Evolutionary conservation across 768 basidiomycete species (phyloP).

Genomic region (Boletus fagicola): DNA sequence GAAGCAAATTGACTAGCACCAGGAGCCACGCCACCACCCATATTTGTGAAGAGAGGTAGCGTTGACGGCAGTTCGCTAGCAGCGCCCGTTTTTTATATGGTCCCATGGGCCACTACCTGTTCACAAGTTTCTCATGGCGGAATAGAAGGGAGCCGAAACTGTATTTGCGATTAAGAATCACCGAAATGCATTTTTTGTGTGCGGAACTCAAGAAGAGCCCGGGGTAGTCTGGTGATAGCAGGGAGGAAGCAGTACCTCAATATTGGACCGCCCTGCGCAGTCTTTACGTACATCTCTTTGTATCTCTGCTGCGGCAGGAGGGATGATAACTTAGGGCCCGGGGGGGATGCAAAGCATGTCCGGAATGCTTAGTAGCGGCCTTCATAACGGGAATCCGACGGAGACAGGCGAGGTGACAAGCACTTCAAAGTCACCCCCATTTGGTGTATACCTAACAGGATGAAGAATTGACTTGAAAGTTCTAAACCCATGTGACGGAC

Average conservation of each 20-base stretch:
- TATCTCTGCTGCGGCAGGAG: neutral
- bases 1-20: slow-evolving; percentile 34
- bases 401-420: neutral
- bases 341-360: neutral
- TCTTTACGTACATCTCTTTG: neutral
- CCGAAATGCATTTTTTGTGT: neutral
- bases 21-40: slow-evolving; percentile 45
- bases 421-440: neutral
- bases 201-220: neutral
- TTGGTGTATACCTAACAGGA: neutral
- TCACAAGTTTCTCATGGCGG: slow-evolving; percentile 2
- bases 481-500: neutral
- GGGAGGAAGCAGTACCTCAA: neutral
- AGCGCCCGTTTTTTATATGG: neutral
- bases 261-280: neutral
- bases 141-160: neutral
- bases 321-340: no score
- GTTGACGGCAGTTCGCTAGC: neutral
- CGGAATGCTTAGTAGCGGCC: no score
- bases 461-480: neutral
- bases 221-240: neutral
- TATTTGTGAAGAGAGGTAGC: slow-evolving; percentile 19
- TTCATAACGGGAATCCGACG: neutral
- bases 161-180: neutral
- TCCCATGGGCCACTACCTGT: neutral